Percentiles rank a stretch among this genome's conserved stretches.
These are phyloP conservation scores for Tricholoma furcatifolium DNA, from an alignment of 768 basidiomycete genomes.

Conservation along the genomic window DNA sequence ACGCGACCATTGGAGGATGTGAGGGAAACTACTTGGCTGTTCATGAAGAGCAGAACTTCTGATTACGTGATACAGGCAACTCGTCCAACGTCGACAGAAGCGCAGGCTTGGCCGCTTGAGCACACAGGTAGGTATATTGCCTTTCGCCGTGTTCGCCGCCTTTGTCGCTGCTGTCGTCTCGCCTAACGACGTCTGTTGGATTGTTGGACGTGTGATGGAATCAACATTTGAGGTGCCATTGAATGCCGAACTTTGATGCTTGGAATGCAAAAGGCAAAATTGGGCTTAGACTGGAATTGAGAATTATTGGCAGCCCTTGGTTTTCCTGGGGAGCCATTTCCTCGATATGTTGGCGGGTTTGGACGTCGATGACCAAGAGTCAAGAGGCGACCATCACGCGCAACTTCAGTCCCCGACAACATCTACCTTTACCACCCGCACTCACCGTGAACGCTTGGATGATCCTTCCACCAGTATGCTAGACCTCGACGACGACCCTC, in stretches of 20 bases:
- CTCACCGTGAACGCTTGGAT: conserved; percentile 38
- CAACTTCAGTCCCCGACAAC: conserved; percentile 22
- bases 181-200: background rate
- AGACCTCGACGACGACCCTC: conserved; percentile 56
- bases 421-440: conserved; percentile 9
- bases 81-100: background rate
- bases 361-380: conserved; percentile 45
- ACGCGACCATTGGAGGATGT: conserved; percentile 62
- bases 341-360: conserved; percentile 40
- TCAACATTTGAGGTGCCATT: conserved; percentile 5
- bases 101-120: too few species aligned
- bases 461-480: conserved; percentile 51
- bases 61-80: conserved; percentile 7
- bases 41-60: conserved; percentile 7
- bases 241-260: conserved; percentile 11
- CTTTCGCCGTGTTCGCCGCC: background rate
- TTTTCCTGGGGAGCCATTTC: conserved; percentile 11
- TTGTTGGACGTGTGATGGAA: conserved; percentile 1
- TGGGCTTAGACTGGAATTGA: conserved; percentile 9
- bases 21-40: conserved; percentile 31
- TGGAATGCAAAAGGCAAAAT: conserved; percentile 10
- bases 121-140: too few species aligned
- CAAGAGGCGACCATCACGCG: conserved; percentile 33
- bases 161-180: background rate
- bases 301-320: conserved; percentile 6